Base-by-base conservation (phyloP, 441 rosid species). In the Gossypium davidsonii region DNA sequence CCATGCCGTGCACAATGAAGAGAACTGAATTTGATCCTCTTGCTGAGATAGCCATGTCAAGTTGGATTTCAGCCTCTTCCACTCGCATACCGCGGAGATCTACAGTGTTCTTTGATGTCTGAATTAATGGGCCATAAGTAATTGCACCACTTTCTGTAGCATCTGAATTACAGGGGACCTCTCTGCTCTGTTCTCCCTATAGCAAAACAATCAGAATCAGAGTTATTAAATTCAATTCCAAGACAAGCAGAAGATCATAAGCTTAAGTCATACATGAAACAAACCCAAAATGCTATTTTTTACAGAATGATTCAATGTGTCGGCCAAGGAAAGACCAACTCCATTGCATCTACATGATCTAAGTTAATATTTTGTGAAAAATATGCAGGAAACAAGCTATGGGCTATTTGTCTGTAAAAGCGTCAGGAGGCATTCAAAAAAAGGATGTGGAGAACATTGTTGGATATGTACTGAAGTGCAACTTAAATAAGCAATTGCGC, bases 61-160 rank as follows among this genome's bases (percentile, higher is more conserved):
- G 93, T 71, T 89, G 89, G 67, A 63, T 67, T 26, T 85, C 77
- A 70, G 97, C 98, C 85, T 90, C 97, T 79, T 89, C 97, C 9
- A 79, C 89, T 69, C 92, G 83, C 96, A 86, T 85, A 34, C 97
- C 94, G 2, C 97, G 88, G 72, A 91, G 89, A 81, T 94, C 94
- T 73, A 92, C 79, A 3, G 92, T 85, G 83, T 92, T 94, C 83
- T 84, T 92, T 48, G 92, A 88, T 59, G 89, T 91, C 81, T 86
- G 90, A 28, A 91, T 81, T 71, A 84, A 65, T 8, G 87, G 85
- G 15, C 86, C 85, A 31, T 80, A 84, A 48, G 83, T 72, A 42
- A 58, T 53, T 64, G 68, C 83, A 52, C 82, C 83, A 39, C 71
- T 81, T 39, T 74, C 79, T 31, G 69, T 71, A 48, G 56, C 53